These are phyloP conservation scores for Mycena belliarum DNA, from an alignment of 768 basidiomycete species.

Conservation along the genomic window DNA sequence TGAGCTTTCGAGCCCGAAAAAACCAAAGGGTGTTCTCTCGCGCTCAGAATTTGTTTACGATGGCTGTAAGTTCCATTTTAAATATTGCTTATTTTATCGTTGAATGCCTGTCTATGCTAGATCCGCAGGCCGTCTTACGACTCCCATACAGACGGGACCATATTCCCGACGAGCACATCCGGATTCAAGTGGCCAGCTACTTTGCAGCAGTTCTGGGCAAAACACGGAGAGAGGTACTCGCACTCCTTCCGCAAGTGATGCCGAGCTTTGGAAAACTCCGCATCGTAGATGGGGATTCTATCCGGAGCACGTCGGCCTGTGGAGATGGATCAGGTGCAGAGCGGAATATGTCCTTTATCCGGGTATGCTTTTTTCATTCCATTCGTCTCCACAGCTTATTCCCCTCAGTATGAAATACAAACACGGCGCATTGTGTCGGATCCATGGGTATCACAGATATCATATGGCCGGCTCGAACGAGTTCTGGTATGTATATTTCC, in stretches of 20 bases:
- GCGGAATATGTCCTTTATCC: slow-evolving; percentile 5
- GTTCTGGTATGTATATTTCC: neutral
- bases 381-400: too few species aligned
- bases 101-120: too few species aligned
- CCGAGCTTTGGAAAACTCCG: slow-evolving; percentile 5
- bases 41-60: neutral
- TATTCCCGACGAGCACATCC: slow-evolving; percentile 7
- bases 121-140: slow-evolving; percentile 6
- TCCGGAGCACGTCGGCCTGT: neutral
- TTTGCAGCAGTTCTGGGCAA: slow-evolving; percentile 10
- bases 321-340: neutral
- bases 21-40: neutral
- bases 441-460: neutral
- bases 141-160: slow-evolving; percentile 7
- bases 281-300: neutral
- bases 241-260: neutral
- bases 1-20: slow-evolving; percentile 6
- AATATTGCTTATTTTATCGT: too few species aligned
- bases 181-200: slow-evolving; percentile 20
- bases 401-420: neutral
- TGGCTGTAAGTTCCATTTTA: slow-evolving; percentile 9
- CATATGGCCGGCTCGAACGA: slow-evolving; percentile 1
- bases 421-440: neutral
- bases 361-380: neutral
- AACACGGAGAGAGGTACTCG: neutral